Percentiles rank a stretch among this genome's conserved stretches.
phyloP scores from a whole-genome alignment of 306 rosid genomes.

The Purshia tridentata region DNA sequence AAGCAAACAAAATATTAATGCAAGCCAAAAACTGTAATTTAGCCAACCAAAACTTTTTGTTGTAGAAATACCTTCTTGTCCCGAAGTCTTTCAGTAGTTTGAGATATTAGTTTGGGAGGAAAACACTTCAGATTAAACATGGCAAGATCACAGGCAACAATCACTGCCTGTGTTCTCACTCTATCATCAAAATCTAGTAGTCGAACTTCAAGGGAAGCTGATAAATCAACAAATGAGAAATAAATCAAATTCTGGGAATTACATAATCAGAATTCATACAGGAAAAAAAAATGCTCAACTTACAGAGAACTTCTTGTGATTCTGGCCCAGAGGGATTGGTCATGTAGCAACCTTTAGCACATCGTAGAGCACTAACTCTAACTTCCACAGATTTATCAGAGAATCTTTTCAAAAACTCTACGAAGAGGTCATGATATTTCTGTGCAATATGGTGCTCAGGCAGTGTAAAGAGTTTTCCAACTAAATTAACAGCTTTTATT shows the following conservation, averaged over 20 bases:
- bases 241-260: conserved; percentile 14
- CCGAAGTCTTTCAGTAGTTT: conserved; percentile 69
- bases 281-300: conserved; percentile 34
- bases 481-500: conserved; percentile 84
- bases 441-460: conserved; percentile 58
- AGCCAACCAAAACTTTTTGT: conserved; percentile 12
- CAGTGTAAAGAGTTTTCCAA: conserved; percentile 77
- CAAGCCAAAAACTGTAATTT: conserved; percentile 15
- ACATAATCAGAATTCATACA: conserved; percentile 24
- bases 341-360: conserved; percentile 61
- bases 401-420: conserved; percentile 80
- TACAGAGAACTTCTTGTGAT: conserved; percentile 68
- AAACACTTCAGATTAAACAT: conserved; percentile 52
- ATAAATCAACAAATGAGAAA: conserved; percentile 30
- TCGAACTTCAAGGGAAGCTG: conserved; percentile 82
- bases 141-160: conserved; percentile 84
- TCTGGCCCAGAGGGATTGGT: conserved; percentile 54
- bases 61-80: conserved; percentile 76
- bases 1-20: conserved; percentile 14
- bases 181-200: conserved; percentile 74
- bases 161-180: conserved; percentile 82
- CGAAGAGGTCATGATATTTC: conserved; percentile 63
- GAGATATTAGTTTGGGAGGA: conserved; percentile 59
- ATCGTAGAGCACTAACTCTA: conserved; percentile 74
- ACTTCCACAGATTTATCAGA: conserved; percentile 88